Evolutionary conservation across 768 basidiomycete species (phyloP).

Genomic region (Phlebiopsis flavidoalba): DNA sequence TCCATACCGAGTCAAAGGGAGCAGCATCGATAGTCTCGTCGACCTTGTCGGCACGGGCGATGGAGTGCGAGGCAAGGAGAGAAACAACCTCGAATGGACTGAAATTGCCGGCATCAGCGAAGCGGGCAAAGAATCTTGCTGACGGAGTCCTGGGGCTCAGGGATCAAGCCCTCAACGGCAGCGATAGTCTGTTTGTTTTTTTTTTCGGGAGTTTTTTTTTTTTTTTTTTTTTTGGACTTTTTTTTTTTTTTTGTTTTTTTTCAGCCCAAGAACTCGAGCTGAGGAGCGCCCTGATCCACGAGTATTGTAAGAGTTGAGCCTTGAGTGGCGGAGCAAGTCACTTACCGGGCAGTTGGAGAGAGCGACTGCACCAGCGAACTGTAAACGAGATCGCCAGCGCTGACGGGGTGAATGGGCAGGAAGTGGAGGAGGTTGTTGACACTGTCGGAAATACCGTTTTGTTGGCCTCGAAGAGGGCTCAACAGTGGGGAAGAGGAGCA

Average conservation of each 20-base stretch:
- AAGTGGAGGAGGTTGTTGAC: slow-evolving; percentile 19
- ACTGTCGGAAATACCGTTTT: slow-evolving; percentile 21
- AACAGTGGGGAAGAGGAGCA: slow-evolving; percentile 18
- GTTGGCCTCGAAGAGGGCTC: slow-evolving; percentile 23
- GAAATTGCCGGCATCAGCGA: slow-evolving; percentile 22
- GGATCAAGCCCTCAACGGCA: slow-evolving; percentile 8
- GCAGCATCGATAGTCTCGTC: slow-evolving; percentile 14
- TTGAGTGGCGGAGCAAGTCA: not conserved
- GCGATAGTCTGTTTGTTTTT: no score
- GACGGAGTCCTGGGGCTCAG: slow-evolving; percentile 15
- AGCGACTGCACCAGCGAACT: slow-evolving; percentile 8
- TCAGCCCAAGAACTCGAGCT: slow-evolving; percentile 16
- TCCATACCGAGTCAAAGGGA: slow-evolving; percentile 21
- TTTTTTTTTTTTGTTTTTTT: no score
- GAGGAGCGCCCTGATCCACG: slow-evolving; percentile 16
- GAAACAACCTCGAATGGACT: slow-evolving; percentile 19
- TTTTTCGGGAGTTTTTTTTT: no score
- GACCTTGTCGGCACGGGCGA: slow-evolving; percentile 15
- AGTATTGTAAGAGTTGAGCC: not conserved
- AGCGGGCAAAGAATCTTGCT: slow-evolving; percentile 18
- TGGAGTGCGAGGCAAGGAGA: slow-evolving; percentile 17
- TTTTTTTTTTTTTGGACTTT: no score
- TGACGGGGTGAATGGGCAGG: slow-evolving; percentile 12
- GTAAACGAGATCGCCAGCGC: slow-evolving; percentile 13
- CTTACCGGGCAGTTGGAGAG: slow-evolving; percentile 6